These are phyloP conservation scores for Flueggea neowawraea DNA, from an alignment of 441 rosid genomes.

Conservation along the genomic window DNA sequence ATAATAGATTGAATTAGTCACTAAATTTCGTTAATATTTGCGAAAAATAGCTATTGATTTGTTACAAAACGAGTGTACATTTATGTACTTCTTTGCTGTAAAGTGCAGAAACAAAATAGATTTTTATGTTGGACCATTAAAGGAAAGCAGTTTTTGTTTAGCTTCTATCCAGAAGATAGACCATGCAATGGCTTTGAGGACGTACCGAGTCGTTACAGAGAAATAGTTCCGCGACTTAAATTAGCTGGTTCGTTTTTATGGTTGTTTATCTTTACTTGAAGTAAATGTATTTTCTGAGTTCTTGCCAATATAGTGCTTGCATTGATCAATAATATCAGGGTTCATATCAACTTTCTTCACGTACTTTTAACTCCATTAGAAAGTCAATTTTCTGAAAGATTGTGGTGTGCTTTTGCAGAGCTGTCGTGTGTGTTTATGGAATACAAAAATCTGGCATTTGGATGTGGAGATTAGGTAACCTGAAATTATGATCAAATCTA, in stretches of 20 bases:
- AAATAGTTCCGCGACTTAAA: constrained; percentile 60
- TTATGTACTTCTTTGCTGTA: no score
- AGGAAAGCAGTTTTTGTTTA: no score
- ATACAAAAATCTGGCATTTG: no score
- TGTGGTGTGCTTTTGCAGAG: constrained; percentile 12
- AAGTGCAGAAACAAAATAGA: no score
- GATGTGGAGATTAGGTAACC: no score
- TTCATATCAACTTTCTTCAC: neutral
- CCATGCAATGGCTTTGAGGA: constrained; percentile 76
- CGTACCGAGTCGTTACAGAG: constrained; percentile 52
- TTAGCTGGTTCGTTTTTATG: constrained; percentile 54
- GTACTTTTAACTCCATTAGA: neutral
- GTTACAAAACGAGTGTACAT: neutral
- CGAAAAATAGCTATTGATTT: no score
- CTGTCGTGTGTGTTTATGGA: no score
- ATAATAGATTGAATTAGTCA: no score
- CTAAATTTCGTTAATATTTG: no score
- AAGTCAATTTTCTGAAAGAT: neutral
- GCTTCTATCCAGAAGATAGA: no score
- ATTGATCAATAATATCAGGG: constrained; percentile 33
- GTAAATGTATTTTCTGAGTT: neutral
- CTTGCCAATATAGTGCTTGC: neutral
- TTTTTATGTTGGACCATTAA: no score
- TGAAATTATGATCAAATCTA: no score
- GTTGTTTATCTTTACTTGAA: neutral